Evolutionary conservation across 1,139 yeast species (phyloP), one percentile per base, ranked within the genome.

Genomic region (Scheffersomyces segobiensis): DNA sequence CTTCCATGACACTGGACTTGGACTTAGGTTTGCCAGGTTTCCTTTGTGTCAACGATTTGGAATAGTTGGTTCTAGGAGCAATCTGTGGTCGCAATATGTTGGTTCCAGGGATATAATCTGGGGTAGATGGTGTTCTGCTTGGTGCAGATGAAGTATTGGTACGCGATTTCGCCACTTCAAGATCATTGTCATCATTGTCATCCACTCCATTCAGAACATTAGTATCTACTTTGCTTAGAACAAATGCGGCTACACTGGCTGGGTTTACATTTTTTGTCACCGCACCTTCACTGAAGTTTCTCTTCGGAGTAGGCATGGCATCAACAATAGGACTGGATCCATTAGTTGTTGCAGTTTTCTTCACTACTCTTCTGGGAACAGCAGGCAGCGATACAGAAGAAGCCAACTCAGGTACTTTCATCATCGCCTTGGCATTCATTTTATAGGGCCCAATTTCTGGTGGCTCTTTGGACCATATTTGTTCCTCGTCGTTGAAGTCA

Each of bases 361-460:
- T 64, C n/a, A 59, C 54, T 47, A 57, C 58, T 54, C 62, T 65
- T 46, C 56, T 56, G 2, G 57, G 14, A 14, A 63, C 56, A 4
- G 57, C 66, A 12, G 66, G 63, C n/a, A 66, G 65, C 5, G 73
- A 65, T 2, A 67, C 62, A 6, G 74, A 59, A 56, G 75, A 76
- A 17, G 67, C 65, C 52, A 79, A 61, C 56, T 78, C 83, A 0
- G 87, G 87, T 21, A 83, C 71, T 54, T 83, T 82, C 77, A 81
- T 79, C 88, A 85, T 85, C 2, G 86, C 77, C 64, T 81, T 81
- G 5, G 87, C 87, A 53, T 80, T 79, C 79, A 84, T 79, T 60
- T 81, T 77, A 10, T 79, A 80, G 0, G 98, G 97, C 17, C 88
- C 87, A 50, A 93, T 74, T 64, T 85, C 88, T 0, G 99, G 99